Percentiles rank a stretch among this genome's conserved stretches.
Evolutionary conservation across 2,329 filamentous ascomycete genomes (phyloP).

Genomic region (Colletotrichum melonis): DNA sequence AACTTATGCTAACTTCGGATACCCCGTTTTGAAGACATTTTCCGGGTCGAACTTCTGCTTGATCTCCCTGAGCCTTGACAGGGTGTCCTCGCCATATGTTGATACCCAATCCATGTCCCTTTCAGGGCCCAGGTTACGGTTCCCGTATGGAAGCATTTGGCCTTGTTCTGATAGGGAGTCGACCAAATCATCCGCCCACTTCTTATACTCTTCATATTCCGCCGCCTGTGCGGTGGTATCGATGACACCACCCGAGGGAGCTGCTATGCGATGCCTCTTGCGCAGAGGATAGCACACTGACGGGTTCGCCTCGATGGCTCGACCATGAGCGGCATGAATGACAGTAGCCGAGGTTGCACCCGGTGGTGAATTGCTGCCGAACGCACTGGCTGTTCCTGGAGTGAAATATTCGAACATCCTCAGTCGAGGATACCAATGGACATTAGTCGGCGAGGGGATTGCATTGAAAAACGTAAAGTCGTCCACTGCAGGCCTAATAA

Average conservation of each 20-base stretch:
- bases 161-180: constrained; percentile 45
- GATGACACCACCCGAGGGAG: constrained; percentile 39
- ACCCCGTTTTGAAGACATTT: constrained; percentile 31
- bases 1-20: constrained; percentile 4
- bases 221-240: constrained; percentile 41
- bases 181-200: constrained; percentile 37
- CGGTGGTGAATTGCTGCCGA: constrained; percentile 4
- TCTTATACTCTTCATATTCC: constrained; percentile 33
- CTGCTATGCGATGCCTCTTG: constrained; percentile 44
- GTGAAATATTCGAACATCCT: constrained; percentile 6
- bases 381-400: neutral
- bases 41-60: constrained; percentile 33
- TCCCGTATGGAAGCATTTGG: constrained; percentile 43
- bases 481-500: constrained; percentile 1
- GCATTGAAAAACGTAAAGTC: constrained; percentile 22
- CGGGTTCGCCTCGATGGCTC: constrained; percentile 11
- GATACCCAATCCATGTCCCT: constrained; percentile 40
- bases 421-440: constrained; percentile 5
- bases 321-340: constrained; percentile 22
- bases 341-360: constrained; percentile 8
- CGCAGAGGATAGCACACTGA: constrained; percentile 42
- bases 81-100: constrained; percentile 44
- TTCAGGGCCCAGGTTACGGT: constrained; percentile 22
- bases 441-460: neutral
- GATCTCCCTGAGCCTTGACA: constrained; percentile 29